phyloP scores from a whole-genome alignment of 441 rosid species.

The Rhodomyrtus psidioides region DNA sequence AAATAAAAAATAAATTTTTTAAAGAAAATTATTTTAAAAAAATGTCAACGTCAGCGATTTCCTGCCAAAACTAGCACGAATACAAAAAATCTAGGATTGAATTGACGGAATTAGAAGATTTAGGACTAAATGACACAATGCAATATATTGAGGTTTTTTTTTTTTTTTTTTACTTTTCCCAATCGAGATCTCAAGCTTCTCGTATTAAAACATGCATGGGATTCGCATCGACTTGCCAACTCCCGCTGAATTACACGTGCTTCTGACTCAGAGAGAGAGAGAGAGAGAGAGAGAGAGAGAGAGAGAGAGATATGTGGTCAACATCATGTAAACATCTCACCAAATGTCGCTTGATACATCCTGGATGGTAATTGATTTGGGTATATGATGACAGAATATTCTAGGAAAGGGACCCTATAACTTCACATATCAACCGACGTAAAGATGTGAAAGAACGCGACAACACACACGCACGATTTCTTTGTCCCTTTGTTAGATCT shows the following conservation, averaged over 20 bases:
- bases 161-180: too few species aligned
- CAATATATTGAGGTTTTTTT: too few species aligned
- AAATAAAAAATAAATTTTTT: too few species aligned
- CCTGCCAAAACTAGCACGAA: too few species aligned
- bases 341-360: neutral
- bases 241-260: neutral
- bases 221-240: neutral
- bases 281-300: neutral
- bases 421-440: too few species aligned
- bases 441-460: neutral
- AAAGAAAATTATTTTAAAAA: too few species aligned
- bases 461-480: neutral
- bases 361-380: neutral
- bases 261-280: neutral
- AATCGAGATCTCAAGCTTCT: neutral
- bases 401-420: neutral
- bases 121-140: too few species aligned
- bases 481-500: neutral
- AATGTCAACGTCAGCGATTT: too few species aligned
- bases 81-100: too few species aligned
- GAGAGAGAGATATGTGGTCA: too few species aligned
- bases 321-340: neutral
- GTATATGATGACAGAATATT: neutral
- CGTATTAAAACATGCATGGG: neutral
- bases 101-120: too few species aligned